These are phyloP conservation scores for Arthrobotrys sphaeroides DNA, from an alignment of 2,329 filamentous ascomycete genomes.

Conservation along the genomic window DNA sequence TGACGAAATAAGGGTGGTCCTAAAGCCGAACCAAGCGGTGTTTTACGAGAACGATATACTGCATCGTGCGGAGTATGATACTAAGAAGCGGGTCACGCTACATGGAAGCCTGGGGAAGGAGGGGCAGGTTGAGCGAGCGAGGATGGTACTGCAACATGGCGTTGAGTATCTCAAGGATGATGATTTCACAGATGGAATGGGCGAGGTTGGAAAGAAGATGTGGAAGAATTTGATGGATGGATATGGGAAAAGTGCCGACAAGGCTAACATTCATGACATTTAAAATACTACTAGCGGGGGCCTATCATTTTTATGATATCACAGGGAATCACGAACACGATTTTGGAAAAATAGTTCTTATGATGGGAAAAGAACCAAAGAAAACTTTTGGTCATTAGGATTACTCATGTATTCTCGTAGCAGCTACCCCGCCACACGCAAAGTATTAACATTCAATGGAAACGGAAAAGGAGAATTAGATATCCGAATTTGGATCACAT, in stretches of 20 bases:
- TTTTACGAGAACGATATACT: conserved; percentile 55
- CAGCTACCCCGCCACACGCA: conserved; percentile 24
- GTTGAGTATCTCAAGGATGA: conserved; percentile 46
- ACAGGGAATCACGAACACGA: background rate
- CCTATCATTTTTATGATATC: background rate
- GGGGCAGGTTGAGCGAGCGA: conserved; percentile 45
- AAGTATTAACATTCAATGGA: conserved; percentile 20
- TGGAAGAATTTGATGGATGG: conserved; percentile 50
- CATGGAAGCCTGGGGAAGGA: conserved; percentile 47
- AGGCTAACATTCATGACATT: conserved; percentile 22
- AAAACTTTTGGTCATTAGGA: conserved; percentile 42
- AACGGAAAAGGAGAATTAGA: conserved; percentile 14
- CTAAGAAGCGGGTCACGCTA: conserved; percentile 42
- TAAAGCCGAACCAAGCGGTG: conserved; percentile 53
- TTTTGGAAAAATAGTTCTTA: background rate
- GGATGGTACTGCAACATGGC: conserved; percentile 52
- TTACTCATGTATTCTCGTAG: conserved; percentile 49
- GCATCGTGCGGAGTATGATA: conserved; percentile 51
- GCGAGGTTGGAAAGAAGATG: conserved; percentile 37
- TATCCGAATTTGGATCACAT: conserved; percentile 6
- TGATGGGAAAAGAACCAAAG: conserved; percentile 8
- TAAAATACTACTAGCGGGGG: background rate
- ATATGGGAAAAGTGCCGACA: conserved; percentile 32
- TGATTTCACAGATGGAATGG: conserved; percentile 34
- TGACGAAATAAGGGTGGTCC: conserved; percentile 46